Base-by-base conservation (phyloP, 441 rosid species). In the Corymbia calophylla region DNA sequence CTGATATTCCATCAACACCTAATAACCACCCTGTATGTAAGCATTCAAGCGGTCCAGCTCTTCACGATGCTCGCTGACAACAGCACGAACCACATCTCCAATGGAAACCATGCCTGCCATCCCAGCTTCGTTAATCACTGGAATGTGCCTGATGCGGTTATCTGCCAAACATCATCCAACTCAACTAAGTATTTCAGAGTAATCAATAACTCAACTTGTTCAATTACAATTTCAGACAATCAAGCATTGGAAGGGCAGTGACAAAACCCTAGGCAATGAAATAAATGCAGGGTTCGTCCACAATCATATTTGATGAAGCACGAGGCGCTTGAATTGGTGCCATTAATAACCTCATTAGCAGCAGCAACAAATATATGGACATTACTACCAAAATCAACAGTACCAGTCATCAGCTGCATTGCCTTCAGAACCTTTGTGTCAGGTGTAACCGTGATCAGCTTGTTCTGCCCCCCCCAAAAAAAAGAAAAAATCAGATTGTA, bases 371-470 rank as follows among this genome's bases (percentile, higher is more conserved):
- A 86, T 19, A 86, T 35, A 54, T 32, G 68, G 12, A 86, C 23
- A n/a, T 35, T 21, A 39, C 84, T 23, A 39, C 84, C 84, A 64
- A 49, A 84, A 54, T 39, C 56, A 48, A 68, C 48, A 89, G 10
- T 93, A 97, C 99, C 99, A 80, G 99, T 97, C 99, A 97, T 97
- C 92, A 97, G 92, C 87, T 97, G 97, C 99, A 97, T 97, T 90
- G 99, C 99, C 73, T 88, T 89, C 91, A 97, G 93, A 92, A 97
- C 99, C 92, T 97, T 98, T 82, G 99, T 98, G 85, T 95, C 93
- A 8, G 97, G 98, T 86, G 97, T 95, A 88, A 98, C 99, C 0
- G 99, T 97, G 82, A 97, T 95, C 60, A 97, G 98, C 94, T 97
- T 95, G 94, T 97, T 97, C 99, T 97, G 93, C 44, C 44, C 44